phyloP scores from a whole-genome alignment of 192 early-diverging fungal genomes.

The Coemansia javaensis region DNA sequence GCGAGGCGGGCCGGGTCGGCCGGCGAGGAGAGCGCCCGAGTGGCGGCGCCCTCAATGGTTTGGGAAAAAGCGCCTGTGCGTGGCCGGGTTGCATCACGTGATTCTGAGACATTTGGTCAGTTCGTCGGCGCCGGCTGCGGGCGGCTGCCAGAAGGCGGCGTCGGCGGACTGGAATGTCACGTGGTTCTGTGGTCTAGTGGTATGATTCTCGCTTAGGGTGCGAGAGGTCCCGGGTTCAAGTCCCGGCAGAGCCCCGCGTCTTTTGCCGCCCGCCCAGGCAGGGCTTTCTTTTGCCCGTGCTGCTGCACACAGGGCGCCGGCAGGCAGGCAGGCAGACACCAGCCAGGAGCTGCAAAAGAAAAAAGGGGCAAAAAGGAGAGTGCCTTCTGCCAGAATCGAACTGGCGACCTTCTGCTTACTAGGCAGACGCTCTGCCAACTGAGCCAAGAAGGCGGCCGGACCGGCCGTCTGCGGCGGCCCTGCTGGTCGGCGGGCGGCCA shows the following conservation, averaged over 20 bases:
- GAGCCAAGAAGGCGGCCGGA: slow-evolving; percentile 33
- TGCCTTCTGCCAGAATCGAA: slow-evolving; percentile 27
- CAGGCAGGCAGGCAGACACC: background rate
- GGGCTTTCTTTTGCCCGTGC: too few species aligned
- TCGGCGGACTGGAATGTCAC: background rate
- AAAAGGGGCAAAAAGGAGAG: slow-evolving; percentile 1
- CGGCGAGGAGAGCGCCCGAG: too few species aligned
- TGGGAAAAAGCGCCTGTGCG: too few species aligned
- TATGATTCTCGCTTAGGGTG: slow-evolving; percentile 56
- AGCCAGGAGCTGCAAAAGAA: background rate
- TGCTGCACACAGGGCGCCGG: background rate
- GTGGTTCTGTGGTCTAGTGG: slow-evolving; percentile 50
- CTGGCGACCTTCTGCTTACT: slow-evolving; percentile 31
- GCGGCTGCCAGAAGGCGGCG: too few species aligned
- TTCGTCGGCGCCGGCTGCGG: too few species aligned
- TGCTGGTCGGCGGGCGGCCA: too few species aligned
- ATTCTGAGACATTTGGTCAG: too few species aligned
- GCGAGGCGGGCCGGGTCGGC: too few species aligned
- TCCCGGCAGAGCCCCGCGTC: slow-evolving; percentile 44
- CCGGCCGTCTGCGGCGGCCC: too few species aligned
- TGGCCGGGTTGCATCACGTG: too few species aligned
- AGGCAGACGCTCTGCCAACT: slow-evolving; percentile 30
- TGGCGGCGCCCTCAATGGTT: too few species aligned
- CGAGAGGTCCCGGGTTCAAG: slow-evolving; percentile 56
- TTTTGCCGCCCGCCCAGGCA: background rate